A percentile compares a stretch with the other conserved stretches of the same genome.
Conservation (phyloP, 441 rosid genomes). For the Eutrema salsugineum region DNA sequence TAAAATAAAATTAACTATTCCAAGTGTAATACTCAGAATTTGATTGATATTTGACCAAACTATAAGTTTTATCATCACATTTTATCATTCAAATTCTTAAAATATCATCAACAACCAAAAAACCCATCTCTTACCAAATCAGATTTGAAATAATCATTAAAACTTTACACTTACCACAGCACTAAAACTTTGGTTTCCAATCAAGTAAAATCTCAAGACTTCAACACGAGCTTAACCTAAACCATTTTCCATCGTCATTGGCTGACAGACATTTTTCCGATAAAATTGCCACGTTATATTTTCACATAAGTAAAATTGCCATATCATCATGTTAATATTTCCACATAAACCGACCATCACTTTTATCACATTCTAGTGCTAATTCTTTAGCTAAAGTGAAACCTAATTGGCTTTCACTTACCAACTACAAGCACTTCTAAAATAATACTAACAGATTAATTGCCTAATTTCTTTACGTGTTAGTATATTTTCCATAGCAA, state of each 20-base stretch:
- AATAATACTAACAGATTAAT: slow-evolving; percentile 5
- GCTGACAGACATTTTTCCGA: background rate
- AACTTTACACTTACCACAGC: background rate
- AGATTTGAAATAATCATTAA: background rate
- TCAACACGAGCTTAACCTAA: background rate
- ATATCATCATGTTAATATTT: background rate
- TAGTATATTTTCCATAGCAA: background rate
- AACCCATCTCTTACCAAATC: background rate
- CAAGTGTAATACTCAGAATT: background rate
- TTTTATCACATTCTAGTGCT: background rate
- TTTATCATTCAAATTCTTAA: background rate
- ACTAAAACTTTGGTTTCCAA: background rate
- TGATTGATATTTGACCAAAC: background rate
- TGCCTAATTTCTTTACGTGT: background rate
- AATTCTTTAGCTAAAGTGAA: background rate
- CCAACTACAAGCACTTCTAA: slow-evolving; percentile 23
- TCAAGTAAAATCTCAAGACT: background rate
- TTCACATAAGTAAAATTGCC: background rate
- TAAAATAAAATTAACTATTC: background rate
- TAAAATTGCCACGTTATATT: background rate
- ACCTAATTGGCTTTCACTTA: slow-evolving; percentile 16
- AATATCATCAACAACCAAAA: background rate
- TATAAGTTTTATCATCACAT: background rate
- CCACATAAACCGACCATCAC: background rate
- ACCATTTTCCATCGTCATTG: background rate